Evolutionary conservation across 2,329 filamentous ascomycete species (phyloP), one percentile per base, ranked within the genome.

Genomic region (Microdochium trichocladiopsis): DNA sequence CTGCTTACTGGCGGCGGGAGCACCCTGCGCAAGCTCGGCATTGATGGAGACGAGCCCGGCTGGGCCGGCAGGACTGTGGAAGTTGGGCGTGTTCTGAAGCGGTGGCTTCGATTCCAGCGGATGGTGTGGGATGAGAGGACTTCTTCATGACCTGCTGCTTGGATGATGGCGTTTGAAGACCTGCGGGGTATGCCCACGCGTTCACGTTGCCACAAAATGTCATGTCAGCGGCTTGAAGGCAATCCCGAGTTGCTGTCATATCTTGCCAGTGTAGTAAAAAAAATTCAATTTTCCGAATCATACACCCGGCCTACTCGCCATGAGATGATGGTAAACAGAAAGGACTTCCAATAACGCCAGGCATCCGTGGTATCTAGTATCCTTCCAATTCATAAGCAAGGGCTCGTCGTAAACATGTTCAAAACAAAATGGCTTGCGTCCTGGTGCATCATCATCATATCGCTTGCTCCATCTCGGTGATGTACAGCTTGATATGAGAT

Each of bases 401-500:
- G 55, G 60, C 65, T 56, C 66, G 53, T 64, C 51, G 51, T 57
- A 54, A 58, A 55, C 55, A 61, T 53, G 49, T 9, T 37, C 4
- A 16, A 16, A 9, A 37, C 33, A 37, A 37, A n/a, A 5, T 4
- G 33, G 18, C 6, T 16, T 11, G 12, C 4, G 14, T 37, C 33
- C 18, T 45, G 9, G 12, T 22, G 6, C 28, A 8, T 31, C 28
- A 14, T 31, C 41, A 45, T 64, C 60, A 75, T 60, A 94, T 82
- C 52, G 86, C 87, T 71, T 96, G 92, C 72, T 97, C 94, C 92
- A 99, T 96, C 77, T 99, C 94, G 4, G 89, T 95, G 65, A 99
- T 95, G 75, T 99, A 99, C 56, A 97, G 77, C 71, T 92, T 93
- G 69, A 99, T 95, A 66, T 99, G 94, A 36, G 90, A 87, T 69